These are phyloP conservation scores for Xylaria cubensis DNA, from an alignment of 495 filamentous ascomycete species.

Conservation along the genomic window DNA sequence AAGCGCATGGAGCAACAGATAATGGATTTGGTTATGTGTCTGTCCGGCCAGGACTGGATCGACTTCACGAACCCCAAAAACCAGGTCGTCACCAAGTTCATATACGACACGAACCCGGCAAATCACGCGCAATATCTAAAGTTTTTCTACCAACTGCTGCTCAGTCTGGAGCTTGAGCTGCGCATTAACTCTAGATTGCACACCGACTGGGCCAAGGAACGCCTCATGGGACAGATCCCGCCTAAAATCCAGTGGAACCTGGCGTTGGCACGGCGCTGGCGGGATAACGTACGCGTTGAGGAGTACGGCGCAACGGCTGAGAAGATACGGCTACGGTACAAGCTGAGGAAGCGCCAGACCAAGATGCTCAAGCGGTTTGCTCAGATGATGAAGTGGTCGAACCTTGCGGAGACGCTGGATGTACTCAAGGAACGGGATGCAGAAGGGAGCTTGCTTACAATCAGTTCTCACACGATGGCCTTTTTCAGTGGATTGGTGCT, in stretches of 20 bases:
- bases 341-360: conserved; percentile 64
- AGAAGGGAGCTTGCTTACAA: conserved; percentile 60
- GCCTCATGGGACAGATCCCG: conserved; percentile 64
- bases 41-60: conserved; percentile 68
- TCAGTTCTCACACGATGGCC: conserved; percentile 71
- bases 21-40: conserved; percentile 67
- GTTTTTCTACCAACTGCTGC: conserved; percentile 76
- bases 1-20: conserved; percentile 70
- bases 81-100: conserved; percentile 70
- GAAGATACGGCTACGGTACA: conserved; percentile 62
- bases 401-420: conserved; percentile 65
- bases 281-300: conserved; percentile 68
- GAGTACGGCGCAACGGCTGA: conserved; percentile 49
- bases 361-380: conserved; percentile 69
- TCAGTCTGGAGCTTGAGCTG: conserved; percentile 70
- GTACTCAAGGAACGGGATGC: conserved; percentile 63
- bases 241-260: conserved; percentile 73
- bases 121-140: conserved; percentile 54
- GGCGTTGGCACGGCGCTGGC: conserved; percentile 70
- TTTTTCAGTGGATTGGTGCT: conserved; percentile 75
- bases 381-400: conserved; percentile 75
- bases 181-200: conserved; percentile 64
- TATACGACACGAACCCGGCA: conserved; percentile 52
- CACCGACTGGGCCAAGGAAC: conserved; percentile 59
- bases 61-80: conserved; percentile 69